Evolutionary conservation across 495 filamentous ascomycete genomes (phyloP).

Genomic region (Neohortaea acidophila): DNA sequence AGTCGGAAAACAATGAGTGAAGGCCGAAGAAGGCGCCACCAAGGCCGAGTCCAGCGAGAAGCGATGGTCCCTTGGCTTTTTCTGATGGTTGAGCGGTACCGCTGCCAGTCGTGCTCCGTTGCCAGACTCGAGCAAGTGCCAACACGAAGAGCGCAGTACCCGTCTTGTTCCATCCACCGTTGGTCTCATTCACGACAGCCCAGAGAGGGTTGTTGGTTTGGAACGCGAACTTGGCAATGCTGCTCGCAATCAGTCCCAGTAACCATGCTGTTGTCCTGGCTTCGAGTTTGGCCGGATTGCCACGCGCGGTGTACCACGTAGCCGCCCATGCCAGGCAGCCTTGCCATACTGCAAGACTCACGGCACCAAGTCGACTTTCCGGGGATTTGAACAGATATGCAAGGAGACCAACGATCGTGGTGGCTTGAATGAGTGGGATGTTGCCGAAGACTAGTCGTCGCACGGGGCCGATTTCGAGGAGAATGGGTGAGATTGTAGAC

Average conservation of each 20-base stretch:
- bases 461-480: slow-evolving; percentile 59
- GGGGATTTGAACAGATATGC: slow-evolving; percentile 64
- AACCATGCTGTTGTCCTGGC: slow-evolving; percentile 64
- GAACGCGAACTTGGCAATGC: slow-evolving; percentile 83
- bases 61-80: slow-evolving; percentile 44
- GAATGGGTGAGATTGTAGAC: slow-evolving; percentile 62
- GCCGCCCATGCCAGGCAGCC: slow-evolving; percentile 70
- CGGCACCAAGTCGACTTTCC: slow-evolving; percentile 61
- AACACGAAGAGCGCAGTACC: slow-evolving; percentile 63
- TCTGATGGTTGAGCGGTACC: slow-evolving; percentile 20
- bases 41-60: slow-evolving; percentile 61
- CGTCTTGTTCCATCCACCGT: slow-evolving; percentile 84
- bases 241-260: slow-evolving; percentile 70
- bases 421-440: slow-evolving; percentile 50
- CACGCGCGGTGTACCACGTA: slow-evolving; percentile 60
- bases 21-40: slow-evolving; percentile 79
- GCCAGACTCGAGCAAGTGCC: slow-evolving; percentile 38
- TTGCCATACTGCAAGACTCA: slow-evolving; percentile 62
- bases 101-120: slow-evolving; percentile 22
- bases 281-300: slow-evolving; percentile 61
- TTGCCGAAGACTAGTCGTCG: slow-evolving; percentile 53
- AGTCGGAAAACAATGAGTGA: slow-evolving; percentile 88
- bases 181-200: slow-evolving; percentile 76
- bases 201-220: slow-evolving; percentile 96
- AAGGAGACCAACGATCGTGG: slow-evolving; percentile 60